Base-by-base conservation (phyloP, 176 grass and related monocot genomes). In the Dendrocalamus sinicus region DNA sequence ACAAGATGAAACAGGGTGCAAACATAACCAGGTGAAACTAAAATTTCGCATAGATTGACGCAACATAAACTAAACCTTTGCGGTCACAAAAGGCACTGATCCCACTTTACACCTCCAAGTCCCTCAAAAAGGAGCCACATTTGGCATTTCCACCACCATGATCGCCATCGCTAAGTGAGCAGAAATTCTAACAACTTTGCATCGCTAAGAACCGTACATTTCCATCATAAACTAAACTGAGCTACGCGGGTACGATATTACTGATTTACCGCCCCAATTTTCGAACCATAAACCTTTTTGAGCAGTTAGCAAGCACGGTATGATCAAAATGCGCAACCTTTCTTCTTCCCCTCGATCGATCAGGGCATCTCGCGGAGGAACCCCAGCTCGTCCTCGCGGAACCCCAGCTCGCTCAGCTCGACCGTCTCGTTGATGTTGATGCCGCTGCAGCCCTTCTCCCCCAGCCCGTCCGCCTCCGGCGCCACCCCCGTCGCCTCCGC, bases 371-470 rank as follows among this genome's bases (percentile, higher is more conserved):
- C 60, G 19, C 52, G 70, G 51, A 91, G 51, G 48, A 84, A 45
- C 12, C 81, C 89, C 81, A 79, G 73, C 51, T 87, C 89, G 69
- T 91, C 85, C 15, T 84, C 19, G 69, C 81, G 75, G 20, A 91
- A 87, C 13, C 89, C 89, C 50, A 91, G 59, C 26, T 91, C 89
- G 51, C 84, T 79, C 65, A 91, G 84, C 70, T 91, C 80, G 67
- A 87, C 89, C 26, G 84, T 7, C 40, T 87, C 75, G 61, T 86
- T 89, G 53, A 89, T 53, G 88, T 81, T 60, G 81, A 86, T 73
- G 58, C 60, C 80, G 41, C 51, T 73, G 73, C 51, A 32, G 47
- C n/a, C 66, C 40, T 63, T 82, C 67, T 55, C 72, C 14, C 46
- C 79, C 17, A 77, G 22, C 46, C 37, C 75, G 12, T 64, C 64